These are phyloP conservation scores for Aspergillus bertholletiae DNA, from an alignment of 495 filamentous ascomycete species.

Conservation along the genomic window DNA sequence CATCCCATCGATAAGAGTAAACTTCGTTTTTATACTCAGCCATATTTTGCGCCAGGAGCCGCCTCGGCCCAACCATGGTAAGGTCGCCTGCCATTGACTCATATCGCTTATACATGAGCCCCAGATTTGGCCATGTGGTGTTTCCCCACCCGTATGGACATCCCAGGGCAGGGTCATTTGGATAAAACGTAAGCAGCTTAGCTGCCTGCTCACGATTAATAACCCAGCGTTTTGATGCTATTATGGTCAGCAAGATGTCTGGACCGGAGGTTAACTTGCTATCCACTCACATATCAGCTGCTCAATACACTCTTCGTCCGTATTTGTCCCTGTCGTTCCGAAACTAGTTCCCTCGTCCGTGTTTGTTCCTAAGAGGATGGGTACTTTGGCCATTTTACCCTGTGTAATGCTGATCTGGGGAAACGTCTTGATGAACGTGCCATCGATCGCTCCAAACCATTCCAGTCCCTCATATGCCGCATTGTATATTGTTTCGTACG, in stretches of 20 bases:
- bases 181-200: conserved; percentile 31
- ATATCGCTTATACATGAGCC: conserved; percentile 49
- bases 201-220: conserved; percentile 27
- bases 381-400: conserved; percentile 37
- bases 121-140: conserved; percentile 36
- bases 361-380: conserved; percentile 44
- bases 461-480: conserved; percentile 41
- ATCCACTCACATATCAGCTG: conserved; percentile 35
- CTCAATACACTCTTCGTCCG: conserved; percentile 39
- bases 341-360: conserved; percentile 50
- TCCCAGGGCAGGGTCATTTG: conserved; percentile 39
- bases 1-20: conserved; percentile 56
- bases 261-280: neutral
- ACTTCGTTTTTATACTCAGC: conserved; percentile 35
- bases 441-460: conserved; percentile 47
- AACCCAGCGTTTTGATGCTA: conserved; percentile 38
- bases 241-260: neutral
- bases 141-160: conserved; percentile 51
- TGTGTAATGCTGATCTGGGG: conserved; percentile 32
- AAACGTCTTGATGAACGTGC: conserved; percentile 44
- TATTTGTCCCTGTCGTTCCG: conserved; percentile 41
- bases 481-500: conserved; percentile 55
- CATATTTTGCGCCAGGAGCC: conserved; percentile 50
- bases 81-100: conserved; percentile 52
- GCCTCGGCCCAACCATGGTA: conserved; percentile 51